Percentiles rank a stretch among this genome's conserved stretches.
phyloP scores from a whole-genome alignment of 2,329 filamentous ascomycete species.

The Cercospora canescens region DNA sequence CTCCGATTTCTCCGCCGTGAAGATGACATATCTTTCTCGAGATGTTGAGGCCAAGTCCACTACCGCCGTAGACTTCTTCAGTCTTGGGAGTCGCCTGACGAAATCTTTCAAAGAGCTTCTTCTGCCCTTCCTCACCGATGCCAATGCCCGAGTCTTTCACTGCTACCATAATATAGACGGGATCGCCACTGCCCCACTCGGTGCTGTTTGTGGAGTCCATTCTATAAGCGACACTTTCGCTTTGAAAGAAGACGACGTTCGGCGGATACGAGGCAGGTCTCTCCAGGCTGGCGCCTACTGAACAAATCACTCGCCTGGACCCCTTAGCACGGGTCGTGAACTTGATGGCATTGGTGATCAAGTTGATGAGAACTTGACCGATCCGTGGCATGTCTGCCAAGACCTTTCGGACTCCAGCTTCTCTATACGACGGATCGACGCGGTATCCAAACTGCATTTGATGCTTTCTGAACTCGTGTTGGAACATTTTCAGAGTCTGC shows the following conservation, averaged over 20 bases:
- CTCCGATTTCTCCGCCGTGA: conserved; percentile 49
- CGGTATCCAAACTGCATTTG: conserved; percentile 31
- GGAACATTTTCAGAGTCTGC: conserved; percentile 37
- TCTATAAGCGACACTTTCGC: conserved; percentile 38
- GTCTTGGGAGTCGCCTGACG: conserved; percentile 39
- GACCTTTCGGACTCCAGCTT: conserved; percentile 25
- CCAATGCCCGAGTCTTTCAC: conserved; percentile 47
- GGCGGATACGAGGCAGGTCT: conserved; percentile 45
- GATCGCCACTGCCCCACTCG: conserved; percentile 44
- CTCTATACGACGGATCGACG: conserved; percentile 31
- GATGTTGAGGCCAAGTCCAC: conserved; percentile 49
- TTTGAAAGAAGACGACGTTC: conserved; percentile 46
- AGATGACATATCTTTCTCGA: conserved; percentile 46
- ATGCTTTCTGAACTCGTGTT: conserved; percentile 36
- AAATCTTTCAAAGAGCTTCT: conserved; percentile 46
- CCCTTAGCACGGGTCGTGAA: conserved; percentile 32
- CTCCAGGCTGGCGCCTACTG: conserved; percentile 29
- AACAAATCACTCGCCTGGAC: conserved; percentile 28
- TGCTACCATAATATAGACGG: conserved; percentile 46
- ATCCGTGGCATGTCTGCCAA: conserved; percentile 33
- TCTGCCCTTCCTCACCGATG: conserved; percentile 42
- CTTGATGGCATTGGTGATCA: conserved; percentile 36
- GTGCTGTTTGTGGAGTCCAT: conserved; percentile 43
- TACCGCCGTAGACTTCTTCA: conserved; percentile 44
- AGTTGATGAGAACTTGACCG: conserved; percentile 28